phyloP scores from a whole-genome alignment of 257 asterid genomes.

The Solanum ossicruentum region DNA sequence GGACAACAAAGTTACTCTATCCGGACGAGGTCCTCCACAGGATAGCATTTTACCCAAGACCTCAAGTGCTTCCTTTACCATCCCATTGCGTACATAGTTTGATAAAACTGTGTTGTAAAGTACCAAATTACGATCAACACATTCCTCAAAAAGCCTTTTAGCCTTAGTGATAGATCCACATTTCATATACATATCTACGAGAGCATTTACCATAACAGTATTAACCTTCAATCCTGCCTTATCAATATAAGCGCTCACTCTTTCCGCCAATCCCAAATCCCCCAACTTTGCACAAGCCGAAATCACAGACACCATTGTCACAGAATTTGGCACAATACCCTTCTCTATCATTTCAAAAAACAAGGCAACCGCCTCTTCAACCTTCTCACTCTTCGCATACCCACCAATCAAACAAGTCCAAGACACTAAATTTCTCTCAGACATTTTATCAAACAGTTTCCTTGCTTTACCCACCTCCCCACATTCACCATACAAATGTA shows the following conservation, averaged over 20 bases:
- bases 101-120: slow-evolving; percentile 39
- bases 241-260: slow-evolving; percentile 10
- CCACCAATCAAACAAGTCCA: slow-evolving; percentile 54
- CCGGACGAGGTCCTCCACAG: slow-evolving; percentile 24
- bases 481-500: slow-evolving; percentile 34
- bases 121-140: slow-evolving; percentile 27
- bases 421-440: slow-evolving; percentile 36
- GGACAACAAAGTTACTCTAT: slow-evolving; percentile 38
- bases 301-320: slow-evolving; percentile 23
- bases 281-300: slow-evolving; percentile 41
- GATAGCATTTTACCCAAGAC: slow-evolving; percentile 23
- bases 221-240: slow-evolving; percentile 18
- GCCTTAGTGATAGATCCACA: slow-evolving; percentile 39
- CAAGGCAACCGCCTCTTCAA: slow-evolving; percentile 33
- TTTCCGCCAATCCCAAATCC: slow-evolving; percentile 29
- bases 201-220: slow-evolving; percentile 32
- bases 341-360: slow-evolving; percentile 37
- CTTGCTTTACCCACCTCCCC: slow-evolving; percentile 33
- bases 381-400: slow-evolving; percentile 17
- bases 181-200: slow-evolving; percentile 50
- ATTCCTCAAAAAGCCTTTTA: slow-evolving; percentile 21
- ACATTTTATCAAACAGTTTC: slow-evolving; percentile 44
- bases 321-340: slow-evolving; percentile 30
- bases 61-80: slow-evolving; percentile 26
- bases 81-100: slow-evolving; percentile 31